Evolutionary conservation across 768 basidiomycete genomes (phyloP), one percentile per base, ranked within the genome.

Genomic region (Tephrocybe sp.): DNA sequence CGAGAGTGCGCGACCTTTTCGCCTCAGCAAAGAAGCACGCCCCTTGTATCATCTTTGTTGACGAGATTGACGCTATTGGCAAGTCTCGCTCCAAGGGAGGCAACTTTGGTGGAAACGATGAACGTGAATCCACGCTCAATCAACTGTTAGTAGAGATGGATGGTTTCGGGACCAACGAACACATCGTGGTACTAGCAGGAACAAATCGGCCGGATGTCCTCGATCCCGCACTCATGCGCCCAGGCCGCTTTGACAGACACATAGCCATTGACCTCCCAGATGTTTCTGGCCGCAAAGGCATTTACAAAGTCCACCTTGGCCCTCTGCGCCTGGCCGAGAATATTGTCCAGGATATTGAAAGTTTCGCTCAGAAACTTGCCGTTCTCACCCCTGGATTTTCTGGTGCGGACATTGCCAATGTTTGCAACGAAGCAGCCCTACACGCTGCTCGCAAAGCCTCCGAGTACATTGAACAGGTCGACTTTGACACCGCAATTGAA

Each of bases 61-160:
- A 99, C 69, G 97, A 99, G 73, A 99, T 99, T 57, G 97, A 99
- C 67, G 97, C 97, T 45, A 98, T 99, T 60, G 97, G 97, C 50
- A 98, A 98, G 73, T 80, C 92, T 15, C 82, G 97, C 64, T 88
- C 88, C 21, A 84, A 81, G 56, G 84, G 92, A 45, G 93, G 96
- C 28, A 73, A 68, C 52, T 70, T 81, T 46, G 85, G 80, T 30
- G 93, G 96, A 4, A 98, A 98, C 70, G 96, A 98, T 65, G 97
- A 99, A 68, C 85, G 97, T 25, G 97, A 99, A 70, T 91, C 90
- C 1, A 99, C 97, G 24, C 81, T 99, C 52, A 98, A 98, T 67
- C 96, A 99, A 69, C 79, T 99, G 11, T 76, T 99, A 54, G 97
- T 98, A 48, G 96, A 99, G 74, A 98, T 99, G 97, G 97, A 99